Percentiles rank a stretch among this genome's conserved stretches.
These are phyloP conservation scores for Xylaria cubensis DNA, from an alignment of 495 filamentous ascomycete species.

Conservation along the genomic window DNA sequence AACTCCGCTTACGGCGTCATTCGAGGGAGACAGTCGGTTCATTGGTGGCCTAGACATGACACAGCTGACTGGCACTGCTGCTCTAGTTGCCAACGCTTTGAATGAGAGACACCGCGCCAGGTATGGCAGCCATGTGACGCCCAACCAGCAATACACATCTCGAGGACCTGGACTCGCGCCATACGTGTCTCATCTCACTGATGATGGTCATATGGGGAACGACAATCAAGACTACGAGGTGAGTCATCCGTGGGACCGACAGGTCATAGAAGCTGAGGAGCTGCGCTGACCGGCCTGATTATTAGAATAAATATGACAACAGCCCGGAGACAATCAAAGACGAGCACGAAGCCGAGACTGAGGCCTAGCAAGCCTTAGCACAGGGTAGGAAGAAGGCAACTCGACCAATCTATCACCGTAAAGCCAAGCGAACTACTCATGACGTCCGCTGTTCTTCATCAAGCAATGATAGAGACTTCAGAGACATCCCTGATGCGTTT, in stretches of 20 bases:
- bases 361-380: background rate
- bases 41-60: conserved; percentile 20
- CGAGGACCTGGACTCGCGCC: background rate
- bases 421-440: background rate
- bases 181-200: background rate
- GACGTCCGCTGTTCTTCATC: background rate
- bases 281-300: background rate
- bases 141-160: background rate
- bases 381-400: background rate
- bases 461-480: background rate
- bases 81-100: conserved; percentile 8
- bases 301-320: background rate
- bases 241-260: background rate
- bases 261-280: background rate
- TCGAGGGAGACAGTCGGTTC: background rate
- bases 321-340: background rate
- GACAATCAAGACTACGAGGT: background rate
- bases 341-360: background rate
- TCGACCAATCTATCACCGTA: background rate
- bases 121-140: background rate
- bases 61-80: conserved; percentile 13
- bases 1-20: background rate
- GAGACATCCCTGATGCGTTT: background rate
- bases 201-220: background rate
- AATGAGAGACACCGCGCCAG: background rate